A percentile compares a stretch with the other conserved stretches of the same genome.
Evolutionary conservation across 129 eudicot species (phyloP).

Genomic region (Sambucus nigra): DNA sequence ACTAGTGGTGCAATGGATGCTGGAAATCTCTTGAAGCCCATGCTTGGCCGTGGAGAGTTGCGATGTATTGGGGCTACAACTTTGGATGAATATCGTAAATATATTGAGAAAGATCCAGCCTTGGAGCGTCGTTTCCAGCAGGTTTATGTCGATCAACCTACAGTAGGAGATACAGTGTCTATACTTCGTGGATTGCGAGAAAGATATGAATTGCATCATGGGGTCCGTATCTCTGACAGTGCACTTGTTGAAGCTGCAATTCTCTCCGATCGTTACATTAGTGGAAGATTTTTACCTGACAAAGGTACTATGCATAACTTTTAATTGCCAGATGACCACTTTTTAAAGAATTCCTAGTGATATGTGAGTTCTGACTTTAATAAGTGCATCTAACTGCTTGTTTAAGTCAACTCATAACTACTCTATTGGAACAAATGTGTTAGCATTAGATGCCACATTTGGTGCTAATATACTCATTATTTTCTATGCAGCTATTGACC

Average conservation of each 20-base stretch:
- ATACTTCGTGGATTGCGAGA: conserved; percentile 94
- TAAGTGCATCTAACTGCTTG: neutral
- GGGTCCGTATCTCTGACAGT: conserved; percentile 88
- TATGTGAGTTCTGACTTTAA: neutral
- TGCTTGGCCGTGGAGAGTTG: conserved; percentile 98
- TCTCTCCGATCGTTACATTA: conserved; percentile 91
- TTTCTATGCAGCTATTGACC: conserved; percentile 71
- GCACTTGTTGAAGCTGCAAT: conserved; percentile 98
- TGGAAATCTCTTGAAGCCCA: conserved; percentile 92
- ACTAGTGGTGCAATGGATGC: conserved; percentile 99
- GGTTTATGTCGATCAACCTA: conserved; percentile 96
- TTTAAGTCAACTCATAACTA: neutral
- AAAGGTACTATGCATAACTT: conserved; percentile 39
- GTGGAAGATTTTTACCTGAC: conserved; percentile 94
- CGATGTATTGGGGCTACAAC: conserved; percentile 99
- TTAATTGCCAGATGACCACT: neutral
- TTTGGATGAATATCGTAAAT: conserved; percentile 91
- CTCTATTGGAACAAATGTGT: neutral
- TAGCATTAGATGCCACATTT: neutral
- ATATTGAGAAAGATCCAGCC: conserved; percentile 96
- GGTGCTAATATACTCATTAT: neutral
- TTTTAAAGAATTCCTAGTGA: too few species aligned
- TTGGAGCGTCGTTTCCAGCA: conserved; percentile 97
- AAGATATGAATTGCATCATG: conserved; percentile 93
- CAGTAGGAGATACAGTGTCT: conserved; percentile 84